These are phyloP conservation scores for Paragyromitra xinjiangensis DNA, from an alignment of 495 filamentous ascomycete species.

Conservation along the genomic window DNA sequence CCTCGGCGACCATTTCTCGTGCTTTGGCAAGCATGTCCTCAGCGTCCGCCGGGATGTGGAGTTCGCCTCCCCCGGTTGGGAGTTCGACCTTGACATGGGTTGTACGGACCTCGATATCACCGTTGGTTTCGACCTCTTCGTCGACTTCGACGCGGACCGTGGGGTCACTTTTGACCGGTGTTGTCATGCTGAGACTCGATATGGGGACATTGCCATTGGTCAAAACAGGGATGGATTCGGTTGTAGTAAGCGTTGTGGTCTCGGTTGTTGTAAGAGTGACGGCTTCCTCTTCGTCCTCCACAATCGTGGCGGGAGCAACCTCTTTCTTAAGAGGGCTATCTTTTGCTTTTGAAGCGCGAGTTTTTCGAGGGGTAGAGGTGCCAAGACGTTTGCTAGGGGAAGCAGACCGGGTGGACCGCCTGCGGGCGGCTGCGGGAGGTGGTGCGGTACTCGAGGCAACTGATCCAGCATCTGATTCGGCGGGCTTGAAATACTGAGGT, in stretches of 20 bases:
- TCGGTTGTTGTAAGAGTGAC: constrained; percentile 53
- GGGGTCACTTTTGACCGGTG: constrained; percentile 64
- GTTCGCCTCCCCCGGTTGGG: constrained; percentile 71
- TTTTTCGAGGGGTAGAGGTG: constrained; percentile 72
- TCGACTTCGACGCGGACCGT: constrained; percentile 75
- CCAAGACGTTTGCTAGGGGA: constrained; percentile 65
- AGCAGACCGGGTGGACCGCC: constrained; percentile 64
- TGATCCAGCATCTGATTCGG: constrained; percentile 55
- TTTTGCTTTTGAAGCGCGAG: constrained; percentile 69
- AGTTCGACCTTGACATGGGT: constrained; percentile 84
- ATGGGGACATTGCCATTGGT: constrained; percentile 41
- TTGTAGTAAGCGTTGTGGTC: constrained; percentile 49
- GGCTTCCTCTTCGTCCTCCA: constrained; percentile 52
- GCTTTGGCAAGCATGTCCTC: constrained; percentile 84
- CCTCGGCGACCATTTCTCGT: constrained; percentile 87
- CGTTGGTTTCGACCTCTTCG: constrained; percentile 64
- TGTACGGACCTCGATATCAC: constrained; percentile 71
- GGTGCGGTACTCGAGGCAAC: constrained; percentile 60
- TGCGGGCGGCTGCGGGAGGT: constrained; percentile 61
- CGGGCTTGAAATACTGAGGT: constrained; percentile 59
- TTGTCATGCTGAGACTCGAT: constrained; percentile 38
- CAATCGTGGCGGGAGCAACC: constrained; percentile 54
- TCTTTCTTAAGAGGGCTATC: constrained; percentile 58
- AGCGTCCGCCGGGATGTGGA: constrained; percentile 77
- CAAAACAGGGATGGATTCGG: constrained; percentile 47